Evolutionary conservation across 2,329 filamentous ascomycete species (phyloP).

Genomic region (Colletotrichum sp.): DNA sequence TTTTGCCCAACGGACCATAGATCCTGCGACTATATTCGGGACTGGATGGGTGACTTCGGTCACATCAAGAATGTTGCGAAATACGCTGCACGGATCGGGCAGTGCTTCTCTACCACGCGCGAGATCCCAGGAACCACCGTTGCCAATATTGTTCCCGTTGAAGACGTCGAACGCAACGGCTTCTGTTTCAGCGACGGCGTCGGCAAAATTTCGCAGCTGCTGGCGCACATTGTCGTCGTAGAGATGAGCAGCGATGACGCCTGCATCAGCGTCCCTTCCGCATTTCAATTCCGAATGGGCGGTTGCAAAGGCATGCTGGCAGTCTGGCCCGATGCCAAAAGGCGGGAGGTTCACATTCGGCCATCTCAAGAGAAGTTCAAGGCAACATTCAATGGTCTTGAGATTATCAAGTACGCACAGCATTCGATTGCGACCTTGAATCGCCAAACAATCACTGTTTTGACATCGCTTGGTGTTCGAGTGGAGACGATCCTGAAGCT

Average conservation of each 20-base stretch:
- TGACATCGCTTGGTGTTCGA: conserved; percentile 77
- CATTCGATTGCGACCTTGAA: conserved; percentile 84
- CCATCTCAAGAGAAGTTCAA: conserved; percentile 89
- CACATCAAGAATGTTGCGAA: conserved; percentile 88
- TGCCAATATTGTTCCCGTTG: conserved; percentile 63
- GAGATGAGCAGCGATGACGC: conserved; percentile 67
- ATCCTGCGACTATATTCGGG: conserved; percentile 77
- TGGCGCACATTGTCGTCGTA: conserved; percentile 75
- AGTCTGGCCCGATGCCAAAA: conserved; percentile 71
- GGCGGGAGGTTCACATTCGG: conserved; percentile 77
- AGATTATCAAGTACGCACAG: conserved; percentile 83
- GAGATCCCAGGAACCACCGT: conserved; percentile 70
- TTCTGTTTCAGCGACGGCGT: conserved; percentile 90
- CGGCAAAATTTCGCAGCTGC: conserved; percentile 83
- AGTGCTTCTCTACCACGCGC: conserved; percentile 94
- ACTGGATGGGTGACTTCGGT: conserved; percentile 85
- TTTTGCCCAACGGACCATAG: conserved; percentile 75
- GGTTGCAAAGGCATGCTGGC: conserved; percentile 91
- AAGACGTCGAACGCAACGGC: conserved; percentile 72
- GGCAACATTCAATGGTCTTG: conserved; percentile 72
- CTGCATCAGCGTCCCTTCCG: conserved; percentile 70
- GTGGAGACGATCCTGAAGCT: conserved; percentile 71
- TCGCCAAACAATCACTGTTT: conserved; percentile 85
- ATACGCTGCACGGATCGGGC: conserved; percentile 85
- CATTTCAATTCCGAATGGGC: conserved; percentile 90